Base-by-base conservation (phyloP, 176 grass and related monocot genomes). In the Bonia amplexicaulis region DNA sequence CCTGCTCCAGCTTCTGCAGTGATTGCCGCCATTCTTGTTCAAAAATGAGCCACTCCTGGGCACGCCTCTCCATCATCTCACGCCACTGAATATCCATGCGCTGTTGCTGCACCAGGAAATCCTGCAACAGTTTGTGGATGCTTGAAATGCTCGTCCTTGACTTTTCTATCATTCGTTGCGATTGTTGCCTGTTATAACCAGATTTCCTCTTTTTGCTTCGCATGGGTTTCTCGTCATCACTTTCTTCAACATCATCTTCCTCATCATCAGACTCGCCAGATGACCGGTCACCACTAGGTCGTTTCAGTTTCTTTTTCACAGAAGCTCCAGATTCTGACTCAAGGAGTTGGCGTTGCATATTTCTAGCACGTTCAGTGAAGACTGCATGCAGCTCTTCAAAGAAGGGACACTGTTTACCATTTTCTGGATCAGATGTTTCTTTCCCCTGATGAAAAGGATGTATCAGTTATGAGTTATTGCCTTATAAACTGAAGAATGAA, bases 371-470 rank as follows among this genome's bases (percentile, higher is more conserved):
- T 63, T 96, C 96, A 15, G 49, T 89, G 86, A 99, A 99, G 37
- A 99, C 90, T 1, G 88, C 90, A 75, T 95, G 93, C 51, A 99
- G 77, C 80, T 99, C 96, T 7, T 94, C 91, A 31, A 99, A 99
- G 88, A 99, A 99, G 10, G 93, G 96, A 74, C 91, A 99, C 12
- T 92, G 96, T 40, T 88, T 86, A 40, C 91, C 84, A 9, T 33
- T 84, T 67, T 95, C 91, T 69, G 96, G 93, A 86, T 94, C 93
- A 82, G 96, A 90, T 84, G 93, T 99, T 88, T 99, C 96, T 66
- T 99, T 99, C 16, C 96, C 91, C 96, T 99, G 83, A 82, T 80
- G 55, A 71, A 82, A 83, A 53, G 49, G 26, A 78, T 31, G 31
- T 5, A 31, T 62, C 55, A 13, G 6, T 40, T 55, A 45, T 70